A percentile compares a stretch with the other conserved stretches of the same genome.
Conservation (phyloP, 805 yeast species). For the Sugiyamaella qingdaonensis region DNA sequence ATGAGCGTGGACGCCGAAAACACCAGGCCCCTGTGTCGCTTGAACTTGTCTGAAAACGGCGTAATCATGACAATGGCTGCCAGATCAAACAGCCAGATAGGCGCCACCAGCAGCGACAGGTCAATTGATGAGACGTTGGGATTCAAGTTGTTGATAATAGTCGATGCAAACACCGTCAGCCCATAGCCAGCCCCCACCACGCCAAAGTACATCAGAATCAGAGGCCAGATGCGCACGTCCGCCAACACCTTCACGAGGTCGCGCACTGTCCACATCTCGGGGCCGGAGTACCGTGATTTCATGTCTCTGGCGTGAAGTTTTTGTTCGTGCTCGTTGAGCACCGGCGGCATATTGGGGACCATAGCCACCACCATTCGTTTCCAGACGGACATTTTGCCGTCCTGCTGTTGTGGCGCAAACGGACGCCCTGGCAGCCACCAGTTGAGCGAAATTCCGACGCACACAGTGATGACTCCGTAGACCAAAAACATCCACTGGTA, state of each 20-base stretch:
- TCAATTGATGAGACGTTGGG: slow-evolving; percentile 60
- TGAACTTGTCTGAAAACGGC: slow-evolving; percentile 72
- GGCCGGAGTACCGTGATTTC: slow-evolving; percentile 44
- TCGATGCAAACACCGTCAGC: slow-evolving; percentile 77
- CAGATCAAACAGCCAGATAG: slow-evolving; percentile 84
- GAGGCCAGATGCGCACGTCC: slow-evolving; percentile 74
- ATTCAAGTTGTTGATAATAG: slow-evolving; percentile 62
- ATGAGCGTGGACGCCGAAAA: slow-evolving; percentile 60
- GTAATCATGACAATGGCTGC: slow-evolving; percentile 70
- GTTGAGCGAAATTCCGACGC: slow-evolving; percentile 56
- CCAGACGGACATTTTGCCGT: background rate
- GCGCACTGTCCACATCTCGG: slow-evolving; percentile 51
- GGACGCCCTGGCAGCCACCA: slow-evolving; percentile 92
- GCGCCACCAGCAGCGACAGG: slow-evolving; percentile 75
- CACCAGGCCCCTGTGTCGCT: slow-evolving; percentile 53
- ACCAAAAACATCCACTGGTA: slow-evolving; percentile 84
- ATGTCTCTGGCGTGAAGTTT: slow-evolving; percentile 58
- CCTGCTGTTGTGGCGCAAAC: background rate
- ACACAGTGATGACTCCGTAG: slow-evolving; percentile 66
- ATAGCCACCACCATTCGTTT: background rate
- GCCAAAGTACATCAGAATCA: slow-evolving; percentile 84
- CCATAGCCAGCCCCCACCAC: slow-evolving; percentile 92
- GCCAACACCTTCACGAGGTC: slow-evolving; percentile 53
- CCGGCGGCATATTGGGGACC: slow-evolving; percentile 16
- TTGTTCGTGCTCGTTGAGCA: slow-evolving; percentile 48